A percentile compares a stretch with the other conserved stretches of the same genome.
phyloP scores from a whole-genome alignment of 2,329 filamentous ascomycete genomes.

The Claviceps cyperi region DNA sequence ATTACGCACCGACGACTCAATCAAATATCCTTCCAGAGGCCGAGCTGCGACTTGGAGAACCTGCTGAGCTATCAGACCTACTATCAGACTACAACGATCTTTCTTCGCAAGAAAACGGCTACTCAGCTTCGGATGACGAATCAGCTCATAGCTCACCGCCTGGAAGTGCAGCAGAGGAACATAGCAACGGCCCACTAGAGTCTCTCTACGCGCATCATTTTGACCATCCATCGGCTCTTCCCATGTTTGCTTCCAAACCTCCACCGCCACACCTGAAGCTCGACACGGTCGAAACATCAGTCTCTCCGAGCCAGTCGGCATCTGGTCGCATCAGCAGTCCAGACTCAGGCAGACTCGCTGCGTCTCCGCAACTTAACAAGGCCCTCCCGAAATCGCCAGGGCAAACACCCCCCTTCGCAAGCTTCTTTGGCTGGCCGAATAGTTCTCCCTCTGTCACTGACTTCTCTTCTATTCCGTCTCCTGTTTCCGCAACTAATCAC shows the following conservation, averaged over 20 bases:
- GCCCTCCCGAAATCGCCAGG: conserved; percentile 39
- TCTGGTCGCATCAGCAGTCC: conserved; percentile 15
- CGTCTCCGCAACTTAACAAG: conserved; percentile 33
- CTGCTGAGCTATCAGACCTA: conserved; percentile 27
- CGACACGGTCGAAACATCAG: conserved; percentile 23
- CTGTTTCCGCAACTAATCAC: conserved; percentile 29
- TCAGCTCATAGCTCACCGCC: conserved; percentile 13
- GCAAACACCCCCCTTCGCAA: conserved; percentile 32
- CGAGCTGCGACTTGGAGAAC: conserved; percentile 26
- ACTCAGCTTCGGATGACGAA: conserved; percentile 11
- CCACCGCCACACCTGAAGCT: conserved; percentile 39
- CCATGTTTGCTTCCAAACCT: conserved; percentile 34
- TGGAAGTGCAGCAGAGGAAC: conserved; percentile 13
- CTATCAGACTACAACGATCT: conserved; percentile 30
- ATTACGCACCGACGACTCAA: conserved; percentile 10
- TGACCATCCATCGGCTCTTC: conserved; percentile 28
- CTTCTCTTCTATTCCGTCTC: conserved; percentile 39
- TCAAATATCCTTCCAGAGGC: conserved; percentile 25
- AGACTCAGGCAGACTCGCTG: conserved; percentile 12
- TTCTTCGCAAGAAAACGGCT: conserved; percentile 21
- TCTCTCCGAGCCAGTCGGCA: conserved; percentile 13
- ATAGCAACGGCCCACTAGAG: conserved; percentile 14
- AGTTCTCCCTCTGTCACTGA: conserved; percentile 33
- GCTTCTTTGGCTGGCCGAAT: conserved; percentile 38
- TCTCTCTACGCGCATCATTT: conserved; percentile 20